Evolutionary conservation across 495 filamentous ascomycete species (phyloP).

Genomic region (Penicillium flavigenum): DNA sequence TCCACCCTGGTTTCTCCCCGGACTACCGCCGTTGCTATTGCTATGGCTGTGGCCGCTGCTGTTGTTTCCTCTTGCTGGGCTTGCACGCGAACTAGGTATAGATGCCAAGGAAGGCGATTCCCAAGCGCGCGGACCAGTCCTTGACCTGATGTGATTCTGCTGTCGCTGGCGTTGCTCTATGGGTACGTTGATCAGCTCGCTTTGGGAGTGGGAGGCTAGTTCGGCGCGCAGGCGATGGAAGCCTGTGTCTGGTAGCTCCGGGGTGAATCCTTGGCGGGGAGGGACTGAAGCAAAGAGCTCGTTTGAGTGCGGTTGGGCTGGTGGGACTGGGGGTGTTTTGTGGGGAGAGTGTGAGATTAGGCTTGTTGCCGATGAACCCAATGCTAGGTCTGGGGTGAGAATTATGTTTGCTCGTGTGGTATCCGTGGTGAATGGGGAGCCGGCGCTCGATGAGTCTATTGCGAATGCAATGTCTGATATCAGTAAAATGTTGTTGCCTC

Average conservation of each 20-base stretch:
- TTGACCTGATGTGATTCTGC: not conserved
- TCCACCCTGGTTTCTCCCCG: not conserved
- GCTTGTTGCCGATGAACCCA: not conserved
- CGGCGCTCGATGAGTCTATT: not conserved
- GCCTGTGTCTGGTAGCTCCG: conserved; percentile 37
- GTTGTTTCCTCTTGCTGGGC: not conserved
- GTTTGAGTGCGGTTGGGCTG: conserved; percentile 7
- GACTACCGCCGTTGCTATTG: not conserved
- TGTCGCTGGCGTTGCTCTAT: conserved; percentile 16
- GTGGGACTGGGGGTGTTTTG: conserved; percentile 1
- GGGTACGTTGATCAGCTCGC: conserved; percentile 40
- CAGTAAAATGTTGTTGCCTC: not conserved
- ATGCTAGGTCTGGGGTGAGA: not conserved
- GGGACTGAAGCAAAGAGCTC: conserved; percentile 15
- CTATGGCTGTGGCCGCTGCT: not conserved
- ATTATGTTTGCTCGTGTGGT: not conserved
- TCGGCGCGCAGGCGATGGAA: conserved; percentile 34
- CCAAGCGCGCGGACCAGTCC: not conserved
- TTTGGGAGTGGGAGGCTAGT: conserved; percentile 24
- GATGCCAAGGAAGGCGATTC: not conserved
- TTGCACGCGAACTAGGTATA: not conserved
- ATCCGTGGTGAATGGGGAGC: not conserved
- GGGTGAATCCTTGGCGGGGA: conserved; percentile 7
- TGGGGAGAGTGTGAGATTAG: conserved; percentile 2
- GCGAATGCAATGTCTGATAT: not conserved